Evolutionary conservation across 306 rosid genomes (phyloP).

Genomic region (Cucumis cinereus): DNA sequence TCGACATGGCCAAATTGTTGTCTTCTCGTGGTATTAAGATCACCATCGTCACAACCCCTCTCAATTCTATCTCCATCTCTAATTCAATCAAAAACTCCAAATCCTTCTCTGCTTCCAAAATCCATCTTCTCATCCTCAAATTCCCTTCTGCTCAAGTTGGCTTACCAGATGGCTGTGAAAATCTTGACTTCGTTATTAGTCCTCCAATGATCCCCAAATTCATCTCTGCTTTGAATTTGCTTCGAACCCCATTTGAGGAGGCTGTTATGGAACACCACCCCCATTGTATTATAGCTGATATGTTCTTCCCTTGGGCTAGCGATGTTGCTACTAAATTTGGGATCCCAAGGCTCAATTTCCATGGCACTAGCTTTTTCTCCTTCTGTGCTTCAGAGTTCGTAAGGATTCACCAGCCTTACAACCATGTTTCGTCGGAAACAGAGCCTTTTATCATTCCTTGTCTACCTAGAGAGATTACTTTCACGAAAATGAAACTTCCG

Average conservation of each 20-base stretch:
- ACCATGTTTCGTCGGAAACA: slow-evolving; percentile 16
- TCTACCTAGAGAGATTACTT: slow-evolving; percentile 27
- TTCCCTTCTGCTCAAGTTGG: neutral
- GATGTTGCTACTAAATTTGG: slow-evolving; percentile 33
- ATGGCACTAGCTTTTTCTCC: slow-evolving; percentile 35
- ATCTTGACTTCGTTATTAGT: neutral
- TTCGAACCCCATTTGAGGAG: slow-evolving; percentile 11
- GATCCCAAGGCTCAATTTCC: slow-evolving; percentile 46
- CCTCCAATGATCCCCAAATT: neutral
- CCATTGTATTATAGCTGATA: slow-evolving; percentile 30
- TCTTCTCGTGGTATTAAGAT: neutral
- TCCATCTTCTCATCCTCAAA: neutral
- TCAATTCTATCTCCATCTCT: neutral
- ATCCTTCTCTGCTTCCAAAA: neutral
- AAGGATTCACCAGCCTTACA: slow-evolving; percentile 27
- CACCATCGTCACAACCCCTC: slow-evolving; percentile 2
- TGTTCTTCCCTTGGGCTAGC: slow-evolving; percentile 28
- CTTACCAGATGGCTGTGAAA: neutral
- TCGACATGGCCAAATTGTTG: slow-evolving; percentile 8
- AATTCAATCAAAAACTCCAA: neutral
- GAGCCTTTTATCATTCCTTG: slow-evolving; percentile 34
- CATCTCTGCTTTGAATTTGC: neutral
- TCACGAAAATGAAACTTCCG: slow-evolving; percentile 24
- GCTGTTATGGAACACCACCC: slow-evolving; percentile 24
- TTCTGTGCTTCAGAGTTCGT: slow-evolving; percentile 11